These are phyloP conservation scores for Poteriospumella lacustris DNA, from an alignment of 108 stramenopile species.

Conservation along the genomic window DNA sequence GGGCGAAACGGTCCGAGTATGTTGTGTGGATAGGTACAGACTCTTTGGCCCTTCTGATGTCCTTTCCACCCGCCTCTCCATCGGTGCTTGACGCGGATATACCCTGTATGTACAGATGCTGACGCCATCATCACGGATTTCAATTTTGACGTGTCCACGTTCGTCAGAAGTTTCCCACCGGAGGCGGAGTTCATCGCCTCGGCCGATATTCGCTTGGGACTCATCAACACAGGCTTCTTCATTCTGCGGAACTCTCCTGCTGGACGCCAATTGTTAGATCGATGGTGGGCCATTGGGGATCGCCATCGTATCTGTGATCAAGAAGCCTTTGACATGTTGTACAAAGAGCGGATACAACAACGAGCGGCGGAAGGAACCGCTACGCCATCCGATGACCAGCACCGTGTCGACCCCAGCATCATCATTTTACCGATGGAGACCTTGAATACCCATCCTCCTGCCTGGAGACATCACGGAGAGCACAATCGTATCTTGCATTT, in stretches of 20 bases:
- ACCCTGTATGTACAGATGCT: neutral
- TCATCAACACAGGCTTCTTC: slow-evolving; percentile 1
- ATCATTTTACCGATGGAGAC: neutral
- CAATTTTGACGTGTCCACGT: neutral
- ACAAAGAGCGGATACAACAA: too few species aligned
- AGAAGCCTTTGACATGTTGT: slow-evolving; percentile 11
- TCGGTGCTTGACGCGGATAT: too few species aligned
- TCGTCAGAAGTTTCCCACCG: neutral
- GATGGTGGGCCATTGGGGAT: neutral
- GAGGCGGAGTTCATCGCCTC: neutral
- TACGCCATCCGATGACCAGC: too few species aligned
- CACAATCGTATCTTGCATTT: neutral
- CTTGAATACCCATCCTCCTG: slow-evolving; percentile 6
- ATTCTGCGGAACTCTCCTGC: neutral
- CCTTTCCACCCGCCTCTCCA: neutral
- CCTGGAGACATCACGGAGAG: neutral
- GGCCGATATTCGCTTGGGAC: neutral
- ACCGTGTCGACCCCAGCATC: neutral
- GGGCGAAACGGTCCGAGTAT: neutral
- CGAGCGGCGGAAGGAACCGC: neutral
- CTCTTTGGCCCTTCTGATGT: neutral
- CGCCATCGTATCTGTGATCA: neutral
- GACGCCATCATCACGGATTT: neutral
- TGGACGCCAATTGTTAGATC: neutral
- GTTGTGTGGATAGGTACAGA: neutral